phyloP scores from a whole-genome alignment of 352 stramenopile genomes.

The Pythium grandisporangium region DNA sequence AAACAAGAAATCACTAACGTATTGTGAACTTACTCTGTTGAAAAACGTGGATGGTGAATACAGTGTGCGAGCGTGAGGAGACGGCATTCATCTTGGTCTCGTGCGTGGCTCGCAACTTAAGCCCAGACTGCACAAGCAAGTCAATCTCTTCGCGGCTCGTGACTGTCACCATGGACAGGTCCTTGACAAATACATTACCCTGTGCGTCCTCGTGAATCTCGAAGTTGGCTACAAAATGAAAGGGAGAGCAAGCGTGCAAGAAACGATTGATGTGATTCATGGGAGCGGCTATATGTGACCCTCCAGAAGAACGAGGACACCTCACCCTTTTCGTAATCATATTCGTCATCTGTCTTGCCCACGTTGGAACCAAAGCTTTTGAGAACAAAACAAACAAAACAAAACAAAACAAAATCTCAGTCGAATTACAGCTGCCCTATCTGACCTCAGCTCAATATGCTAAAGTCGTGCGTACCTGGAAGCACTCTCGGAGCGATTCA shows the following conservation, averaged over 20 bases:
- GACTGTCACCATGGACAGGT: constrained; percentile 88
- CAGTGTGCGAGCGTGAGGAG: constrained; percentile 80
- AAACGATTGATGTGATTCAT: no score
- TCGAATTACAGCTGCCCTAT: not conserved
- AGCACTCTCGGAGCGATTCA: constrained; percentile 53
- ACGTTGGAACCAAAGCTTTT: constrained; percentile 52
- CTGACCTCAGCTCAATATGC: not conserved
- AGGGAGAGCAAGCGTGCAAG: not conserved
- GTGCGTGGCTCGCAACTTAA: constrained; percentile 85
- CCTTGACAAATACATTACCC: constrained; percentile 91
- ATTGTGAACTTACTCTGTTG: constrained; percentile 46
- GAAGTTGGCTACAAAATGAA: constrained; percentile 49
- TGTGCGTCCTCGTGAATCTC: constrained; percentile 91
- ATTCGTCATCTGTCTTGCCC: constrained; percentile 30
- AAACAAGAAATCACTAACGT: not conserved
- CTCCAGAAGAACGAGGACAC: not conserved
- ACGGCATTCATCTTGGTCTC: constrained; percentile 91
- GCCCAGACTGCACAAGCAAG: constrained; percentile 75
- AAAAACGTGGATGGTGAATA: constrained; percentile 85
- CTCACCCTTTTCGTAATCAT: constrained; percentile 79
- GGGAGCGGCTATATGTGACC: no score
- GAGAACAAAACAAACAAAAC: not conserved
- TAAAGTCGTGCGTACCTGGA: constrained; percentile 23
- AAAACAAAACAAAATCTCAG: not conserved
- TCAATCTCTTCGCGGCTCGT: constrained; percentile 77